Evolutionary conservation across 2,329 filamentous ascomycete species (phyloP).

Genomic region (Dothideomycetes sp.): DNA sequence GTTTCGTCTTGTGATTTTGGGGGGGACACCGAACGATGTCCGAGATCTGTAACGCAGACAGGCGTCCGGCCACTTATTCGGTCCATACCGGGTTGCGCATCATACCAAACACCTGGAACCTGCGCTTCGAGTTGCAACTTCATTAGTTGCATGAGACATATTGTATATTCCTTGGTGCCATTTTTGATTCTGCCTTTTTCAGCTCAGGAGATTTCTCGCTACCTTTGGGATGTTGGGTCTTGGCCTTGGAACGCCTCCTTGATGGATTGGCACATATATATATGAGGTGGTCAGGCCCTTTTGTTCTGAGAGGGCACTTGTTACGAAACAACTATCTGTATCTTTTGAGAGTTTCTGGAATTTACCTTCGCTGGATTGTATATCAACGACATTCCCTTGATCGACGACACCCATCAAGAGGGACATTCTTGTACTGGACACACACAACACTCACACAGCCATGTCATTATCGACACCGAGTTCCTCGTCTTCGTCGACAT

Average conservation of each 20-base stretch:
- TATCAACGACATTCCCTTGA: too few species aligned
- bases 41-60: conserved; percentile 1
- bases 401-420: too few species aligned
- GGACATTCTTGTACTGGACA: too few species aligned
- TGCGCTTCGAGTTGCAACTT: conserved; percentile 4
- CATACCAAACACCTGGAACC: conserved; percentile 1
- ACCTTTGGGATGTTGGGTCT: too few species aligned
- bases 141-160: neutral
- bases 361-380: neutral
- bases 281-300: neutral
- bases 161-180: too few species aligned
- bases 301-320: neutral
- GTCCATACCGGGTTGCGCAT: conserved; percentile 4
- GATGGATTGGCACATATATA: conserved; percentile 6
- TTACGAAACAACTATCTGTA: neutral
- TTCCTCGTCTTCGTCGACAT: conserved; percentile 1
- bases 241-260: neutral
- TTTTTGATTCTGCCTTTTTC: too few species aligned
- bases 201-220: conserved; percentile 11
- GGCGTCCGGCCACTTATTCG: neutral
- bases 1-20: neutral
- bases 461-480: conserved; percentile 3
- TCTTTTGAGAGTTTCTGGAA: neutral
- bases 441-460: neutral
- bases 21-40: conserved; percentile 8